phyloP scores from a whole-genome alignment of 2,329 filamentous ascomycete species.

The Aspergillus terreus region DNA sequence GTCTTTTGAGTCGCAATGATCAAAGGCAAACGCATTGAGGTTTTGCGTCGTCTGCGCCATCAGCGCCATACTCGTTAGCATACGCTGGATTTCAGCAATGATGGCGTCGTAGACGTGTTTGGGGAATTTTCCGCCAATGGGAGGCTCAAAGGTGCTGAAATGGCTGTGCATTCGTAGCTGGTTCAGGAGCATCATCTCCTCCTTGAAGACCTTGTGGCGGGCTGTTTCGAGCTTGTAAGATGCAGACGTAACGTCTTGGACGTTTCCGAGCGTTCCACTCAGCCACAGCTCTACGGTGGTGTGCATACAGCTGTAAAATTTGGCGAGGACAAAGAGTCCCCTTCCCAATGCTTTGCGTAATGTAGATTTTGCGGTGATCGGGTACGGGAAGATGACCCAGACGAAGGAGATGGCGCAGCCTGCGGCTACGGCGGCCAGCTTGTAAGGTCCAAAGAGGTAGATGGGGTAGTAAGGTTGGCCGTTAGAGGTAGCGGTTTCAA shows the following conservation, averaged over 20 bases:
- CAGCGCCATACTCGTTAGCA: slow-evolving; percentile 61
- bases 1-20: slow-evolving; percentile 13
- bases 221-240: slow-evolving; percentile 48
- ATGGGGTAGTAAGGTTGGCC: slow-evolving; percentile 68
- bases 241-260: slow-evolving; percentile 11
- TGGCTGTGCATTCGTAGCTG: slow-evolving; percentile 58
- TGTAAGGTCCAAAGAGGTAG: slow-evolving; percentile 67
- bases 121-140: slow-evolving; percentile 70
- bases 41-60: slow-evolving; percentile 59
- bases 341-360: slow-evolving; percentile 64
- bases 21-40: slow-evolving; percentile 33
- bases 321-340: slow-evolving; percentile 67
- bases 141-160: slow-evolving; percentile 66
- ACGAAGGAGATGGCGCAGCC: slow-evolving; percentile 69
- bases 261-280: slow-evolving; percentile 49
- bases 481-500: slow-evolving; percentile 49
- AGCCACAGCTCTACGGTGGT: slow-evolving; percentile 62
- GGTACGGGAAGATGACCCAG: slow-evolving; percentile 72
- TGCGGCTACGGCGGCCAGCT: slow-evolving; percentile 62
- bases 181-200: slow-evolving; percentile 61
- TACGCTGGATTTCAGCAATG: slow-evolving; percentile 50
- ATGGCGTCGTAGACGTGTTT: slow-evolving; percentile 60
- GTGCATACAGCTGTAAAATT: slow-evolving; percentile 68
- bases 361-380: slow-evolving; percentile 65
- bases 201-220: slow-evolving; percentile 58